These are phyloP conservation scores for Eucalyptus camaldulensis DNA, from an alignment of 345 rosid species.

Conservation along the genomic window DNA sequence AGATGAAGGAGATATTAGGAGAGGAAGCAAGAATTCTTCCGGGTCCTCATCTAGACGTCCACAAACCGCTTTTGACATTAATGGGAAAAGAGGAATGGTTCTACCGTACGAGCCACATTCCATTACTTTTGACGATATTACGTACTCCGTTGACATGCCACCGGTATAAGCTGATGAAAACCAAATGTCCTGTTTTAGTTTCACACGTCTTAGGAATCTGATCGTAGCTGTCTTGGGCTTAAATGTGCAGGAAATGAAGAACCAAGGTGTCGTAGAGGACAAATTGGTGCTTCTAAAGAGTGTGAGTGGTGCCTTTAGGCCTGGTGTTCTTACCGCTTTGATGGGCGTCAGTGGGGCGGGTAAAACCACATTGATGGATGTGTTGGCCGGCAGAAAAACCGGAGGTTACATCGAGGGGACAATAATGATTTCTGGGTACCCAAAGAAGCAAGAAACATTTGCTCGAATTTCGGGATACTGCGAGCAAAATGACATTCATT, in stretches of 20 bases:
- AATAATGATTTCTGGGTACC: constrained; percentile 60
- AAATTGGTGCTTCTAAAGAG: constrained; percentile 57
- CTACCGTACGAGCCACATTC: constrained; percentile 29
- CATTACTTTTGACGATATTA: constrained; percentile 22
- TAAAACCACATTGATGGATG: constrained; percentile 85
- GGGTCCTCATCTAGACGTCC: background rate
- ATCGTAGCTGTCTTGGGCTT: background rate
- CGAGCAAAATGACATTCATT: constrained; percentile 71
- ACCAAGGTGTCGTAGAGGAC: constrained; percentile 43
- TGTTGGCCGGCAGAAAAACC: constrained; percentile 78
- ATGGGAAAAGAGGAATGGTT: constrained; percentile 29
- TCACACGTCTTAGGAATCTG: background rate
- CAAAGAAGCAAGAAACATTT: constrained; percentile 71
- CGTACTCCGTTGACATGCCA: constrained; percentile 36
- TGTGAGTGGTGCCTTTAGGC: constrained; percentile 75
- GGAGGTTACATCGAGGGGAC: constrained; percentile 68
- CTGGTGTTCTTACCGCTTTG: constrained; percentile 78
- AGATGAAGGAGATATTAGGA: background rate
- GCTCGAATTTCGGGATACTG: constrained; percentile 78
- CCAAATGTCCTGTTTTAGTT: background rate
- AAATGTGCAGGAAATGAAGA: constrained; percentile 36
- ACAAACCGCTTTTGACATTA: background rate
- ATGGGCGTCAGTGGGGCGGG: constrained; percentile 86
- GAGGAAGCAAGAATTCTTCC: background rate
- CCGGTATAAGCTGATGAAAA: constrained; percentile 4